Conservation (phyloP, 306 rosid genomes). For the Calophaca sinica region DNA sequence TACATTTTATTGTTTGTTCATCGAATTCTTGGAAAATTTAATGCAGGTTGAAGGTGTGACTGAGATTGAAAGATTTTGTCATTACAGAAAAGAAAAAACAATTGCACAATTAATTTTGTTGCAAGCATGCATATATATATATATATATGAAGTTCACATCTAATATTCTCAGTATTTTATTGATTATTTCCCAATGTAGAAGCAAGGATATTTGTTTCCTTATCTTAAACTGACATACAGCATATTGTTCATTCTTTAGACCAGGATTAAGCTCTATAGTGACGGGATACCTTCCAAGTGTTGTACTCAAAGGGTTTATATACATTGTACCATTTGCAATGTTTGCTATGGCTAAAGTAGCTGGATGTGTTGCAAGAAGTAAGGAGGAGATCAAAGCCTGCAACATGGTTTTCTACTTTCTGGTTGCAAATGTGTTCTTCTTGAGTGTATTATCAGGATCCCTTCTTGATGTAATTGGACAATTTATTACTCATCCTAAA, state of each 20-base stretch:
- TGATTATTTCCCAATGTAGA: background rate
- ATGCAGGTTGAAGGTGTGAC: background rate
- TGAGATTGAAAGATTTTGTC: too few species aligned
- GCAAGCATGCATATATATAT: conserved; percentile 1
- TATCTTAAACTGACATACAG: conserved; percentile 34
- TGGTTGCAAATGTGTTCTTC: conserved; percentile 91
- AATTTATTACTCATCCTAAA: conserved; percentile 70
- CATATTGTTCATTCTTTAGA: conserved; percentile 54
- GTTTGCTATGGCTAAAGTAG: conserved; percentile 82
- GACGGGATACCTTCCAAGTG: conserved; percentile 94
- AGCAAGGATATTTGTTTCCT: conserved; percentile 29
- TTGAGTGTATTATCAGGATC: conserved; percentile 90
- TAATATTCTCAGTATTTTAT: background rate
- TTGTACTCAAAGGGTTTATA: conserved; percentile 76
- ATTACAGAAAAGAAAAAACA: too few species aligned
- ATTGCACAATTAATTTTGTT: background rate
- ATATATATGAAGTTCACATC: background rate
- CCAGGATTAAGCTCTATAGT: conserved; percentile 90
- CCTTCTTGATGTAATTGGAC: conserved; percentile 79
- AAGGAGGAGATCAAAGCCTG: conserved; percentile 92
- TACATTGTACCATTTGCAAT: conserved; percentile 84
- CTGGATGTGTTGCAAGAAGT: conserved; percentile 85
- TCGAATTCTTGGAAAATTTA: conserved; percentile 2
- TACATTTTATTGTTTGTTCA: conserved; percentile 29
- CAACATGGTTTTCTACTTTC: conserved; percentile 93